These are phyloP conservation scores for Borealophlyctis nickersoniae DNA, from an alignment of 192 early-diverging fungal genomes.

Conservation along the genomic window DNA sequence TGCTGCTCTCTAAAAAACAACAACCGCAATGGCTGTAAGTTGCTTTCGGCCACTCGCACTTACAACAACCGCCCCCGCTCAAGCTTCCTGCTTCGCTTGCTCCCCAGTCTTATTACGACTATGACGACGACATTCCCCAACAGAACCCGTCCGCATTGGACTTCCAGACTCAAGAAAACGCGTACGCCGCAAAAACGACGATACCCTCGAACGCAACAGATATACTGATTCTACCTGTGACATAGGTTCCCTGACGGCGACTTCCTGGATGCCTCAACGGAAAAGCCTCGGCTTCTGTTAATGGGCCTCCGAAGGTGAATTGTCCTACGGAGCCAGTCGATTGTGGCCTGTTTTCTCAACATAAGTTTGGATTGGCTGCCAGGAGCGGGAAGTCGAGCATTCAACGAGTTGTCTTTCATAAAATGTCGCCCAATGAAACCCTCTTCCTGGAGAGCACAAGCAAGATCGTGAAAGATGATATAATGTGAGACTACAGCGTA, in stretches of 20 bases:
- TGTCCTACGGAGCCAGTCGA: background rate
- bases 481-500: constrained; percentile 52
- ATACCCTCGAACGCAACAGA: background rate
- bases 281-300: constrained; percentile 36
- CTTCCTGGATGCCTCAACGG: background rate
- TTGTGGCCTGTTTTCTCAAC: background rate
- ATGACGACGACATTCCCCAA: constrained; percentile 12
- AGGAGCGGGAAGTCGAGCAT: constrained; percentile 87
- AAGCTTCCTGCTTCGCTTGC: background rate
- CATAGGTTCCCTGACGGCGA: constrained; percentile 11
- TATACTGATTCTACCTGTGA: background rate
- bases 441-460: constrained; percentile 78
- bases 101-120: constrained; percentile 18
- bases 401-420: constrained; percentile 80
- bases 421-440: constrained; percentile 84
- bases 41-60: no score
- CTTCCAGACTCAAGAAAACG: background rate
- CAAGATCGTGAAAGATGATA: constrained; percentile 67
- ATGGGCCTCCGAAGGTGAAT: constrained; percentile 42
- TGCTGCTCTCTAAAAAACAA: no score
- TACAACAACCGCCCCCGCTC: no score
- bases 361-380: background rate
- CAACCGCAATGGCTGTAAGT: no score
- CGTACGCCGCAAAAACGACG: background rate
- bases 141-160: background rate